Conservation (phyloP, 164 flowering plant species). For the Stephania cephalantha region DNA sequence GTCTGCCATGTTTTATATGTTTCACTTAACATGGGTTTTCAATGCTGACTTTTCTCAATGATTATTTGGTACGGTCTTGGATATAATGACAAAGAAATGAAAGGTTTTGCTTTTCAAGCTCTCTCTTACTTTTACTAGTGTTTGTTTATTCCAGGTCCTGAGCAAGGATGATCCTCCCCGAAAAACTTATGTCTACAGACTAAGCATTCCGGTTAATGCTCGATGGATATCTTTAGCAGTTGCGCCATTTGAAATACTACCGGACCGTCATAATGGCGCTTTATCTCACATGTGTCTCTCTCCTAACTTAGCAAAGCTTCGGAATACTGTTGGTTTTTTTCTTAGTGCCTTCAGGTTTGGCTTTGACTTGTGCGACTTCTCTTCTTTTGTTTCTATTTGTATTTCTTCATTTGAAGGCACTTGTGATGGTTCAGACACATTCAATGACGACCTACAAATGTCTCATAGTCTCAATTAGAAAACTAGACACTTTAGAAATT, state of each 20-base stretch:
- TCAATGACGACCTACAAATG: too few species aligned
- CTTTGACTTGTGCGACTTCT: not conserved
- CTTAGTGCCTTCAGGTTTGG: slow-evolving; percentile 74
- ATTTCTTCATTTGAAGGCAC: not conserved
- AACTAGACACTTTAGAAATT: too few species aligned
- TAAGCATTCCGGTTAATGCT: slow-evolving; percentile 74
- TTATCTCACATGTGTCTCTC: slow-evolving; percentile 78
- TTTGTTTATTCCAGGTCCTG: slow-evolving; percentile 48
- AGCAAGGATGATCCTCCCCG: slow-evolving; percentile 85
- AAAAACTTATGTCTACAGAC: slow-evolving; percentile 74
- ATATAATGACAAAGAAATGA: not conserved
- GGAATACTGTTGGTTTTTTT: slow-evolving; percentile 73
- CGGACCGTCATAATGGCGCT: slow-evolving; percentile 50
- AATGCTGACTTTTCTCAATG: not conserved
- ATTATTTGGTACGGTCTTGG: not conserved
- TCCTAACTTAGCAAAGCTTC: slow-evolving; percentile 46
- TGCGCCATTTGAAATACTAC: slow-evolving; percentile 81
- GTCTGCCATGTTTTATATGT: not conserved
- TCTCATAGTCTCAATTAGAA: too few species aligned
- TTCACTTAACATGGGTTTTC: not conserved
- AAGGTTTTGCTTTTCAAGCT: not conserved
- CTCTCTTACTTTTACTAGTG: not conserved
- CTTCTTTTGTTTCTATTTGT: not conserved
- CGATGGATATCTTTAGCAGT: slow-evolving; percentile 79
- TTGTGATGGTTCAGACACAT: too few species aligned